phyloP scores from a whole-genome alignment of 805 yeast species.

The Metschnikowia proteae region DNA sequence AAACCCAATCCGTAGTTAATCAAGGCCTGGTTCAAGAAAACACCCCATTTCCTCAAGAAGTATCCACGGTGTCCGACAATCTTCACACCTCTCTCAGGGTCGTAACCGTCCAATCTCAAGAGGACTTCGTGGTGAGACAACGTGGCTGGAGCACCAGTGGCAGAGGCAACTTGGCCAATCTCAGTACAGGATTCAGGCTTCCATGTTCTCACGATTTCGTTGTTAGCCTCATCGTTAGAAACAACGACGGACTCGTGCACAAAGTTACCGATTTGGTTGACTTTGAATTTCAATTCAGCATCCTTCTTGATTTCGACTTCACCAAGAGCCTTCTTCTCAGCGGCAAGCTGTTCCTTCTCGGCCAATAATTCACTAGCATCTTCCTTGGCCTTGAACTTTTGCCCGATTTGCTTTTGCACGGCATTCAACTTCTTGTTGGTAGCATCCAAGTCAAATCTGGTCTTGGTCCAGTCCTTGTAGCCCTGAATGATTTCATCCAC shows the following conservation, averaged over 20 bases:
- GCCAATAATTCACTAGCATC: constrained; percentile 82
- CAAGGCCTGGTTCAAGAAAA: constrained; percentile 94
- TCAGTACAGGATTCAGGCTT: constrained; percentile 65
- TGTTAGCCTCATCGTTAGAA: constrained; percentile 86
- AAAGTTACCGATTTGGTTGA: constrained; percentile 86
- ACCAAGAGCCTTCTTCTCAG: constrained; percentile 62
- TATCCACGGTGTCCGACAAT: constrained; percentile 98
- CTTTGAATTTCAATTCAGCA: constrained; percentile 67
- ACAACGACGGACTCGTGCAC: constrained; percentile 90
- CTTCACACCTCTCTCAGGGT: constrained; percentile 97
- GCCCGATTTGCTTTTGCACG: constrained; percentile 89
- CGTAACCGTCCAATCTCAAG: constrained; percentile 93
- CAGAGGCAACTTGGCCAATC: constrained; percentile 66
- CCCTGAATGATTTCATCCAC: constrained; percentile 93
- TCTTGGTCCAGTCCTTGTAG: constrained; percentile 89
- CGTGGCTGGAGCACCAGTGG: constrained; percentile 68
- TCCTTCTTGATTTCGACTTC: constrained; percentile 80
- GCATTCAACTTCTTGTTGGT: constrained; percentile 83
- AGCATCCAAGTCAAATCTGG: constrained; percentile 79
- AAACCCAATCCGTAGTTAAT: constrained; percentile 92
- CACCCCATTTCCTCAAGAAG: constrained; percentile 92
- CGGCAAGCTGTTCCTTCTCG: constrained; percentile 71
- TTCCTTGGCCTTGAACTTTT: constrained; percentile 90
- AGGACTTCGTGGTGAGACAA: constrained; percentile 95
- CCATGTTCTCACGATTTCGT: constrained; percentile 85